Evolutionary conservation across 148 eudicot genomes (phyloP).

Genomic region (Chenopodium suecicum): DNA sequence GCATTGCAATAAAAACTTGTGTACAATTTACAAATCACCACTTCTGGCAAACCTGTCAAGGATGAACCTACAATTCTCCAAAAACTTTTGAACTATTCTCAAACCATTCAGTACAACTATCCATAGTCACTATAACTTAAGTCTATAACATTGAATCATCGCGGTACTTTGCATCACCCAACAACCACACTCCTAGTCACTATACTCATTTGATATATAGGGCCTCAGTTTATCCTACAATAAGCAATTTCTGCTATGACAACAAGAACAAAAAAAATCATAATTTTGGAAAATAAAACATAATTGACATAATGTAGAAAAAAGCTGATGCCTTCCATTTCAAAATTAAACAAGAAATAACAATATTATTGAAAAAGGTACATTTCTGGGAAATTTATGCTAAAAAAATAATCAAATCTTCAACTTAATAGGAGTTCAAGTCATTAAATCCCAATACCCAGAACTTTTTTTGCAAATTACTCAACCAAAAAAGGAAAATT

Average conservation of each 20-base stretch:
- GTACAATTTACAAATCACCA: background rate
- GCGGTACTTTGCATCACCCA: background rate
- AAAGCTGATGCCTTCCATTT: too few species aligned
- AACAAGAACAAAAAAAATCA: too few species aligned
- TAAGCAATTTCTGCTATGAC: background rate
- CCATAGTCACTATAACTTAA: background rate
- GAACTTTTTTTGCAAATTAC: background rate
- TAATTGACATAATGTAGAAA: too few species aligned
- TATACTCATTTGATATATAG: background rate
- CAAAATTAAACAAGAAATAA: background rate
- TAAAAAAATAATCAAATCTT: background rate
- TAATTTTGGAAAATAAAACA: too few species aligned
- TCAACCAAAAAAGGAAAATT: background rate
- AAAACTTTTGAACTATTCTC: background rate
- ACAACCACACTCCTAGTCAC: background rate
- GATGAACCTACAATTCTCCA: background rate
- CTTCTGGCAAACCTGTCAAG: background rate
- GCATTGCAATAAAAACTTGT: background rate
- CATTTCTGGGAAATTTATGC: too few species aligned
- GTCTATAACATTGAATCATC: background rate
- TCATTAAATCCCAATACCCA: background rate
- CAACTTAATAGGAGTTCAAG: background rate
- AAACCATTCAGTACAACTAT: background rate
- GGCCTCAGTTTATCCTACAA: background rate
- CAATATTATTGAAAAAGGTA: background rate